phyloP scores from a whole-genome alignment of 2,329 filamentous ascomycete genomes.

The Ophiostoma ulmi region DNA sequence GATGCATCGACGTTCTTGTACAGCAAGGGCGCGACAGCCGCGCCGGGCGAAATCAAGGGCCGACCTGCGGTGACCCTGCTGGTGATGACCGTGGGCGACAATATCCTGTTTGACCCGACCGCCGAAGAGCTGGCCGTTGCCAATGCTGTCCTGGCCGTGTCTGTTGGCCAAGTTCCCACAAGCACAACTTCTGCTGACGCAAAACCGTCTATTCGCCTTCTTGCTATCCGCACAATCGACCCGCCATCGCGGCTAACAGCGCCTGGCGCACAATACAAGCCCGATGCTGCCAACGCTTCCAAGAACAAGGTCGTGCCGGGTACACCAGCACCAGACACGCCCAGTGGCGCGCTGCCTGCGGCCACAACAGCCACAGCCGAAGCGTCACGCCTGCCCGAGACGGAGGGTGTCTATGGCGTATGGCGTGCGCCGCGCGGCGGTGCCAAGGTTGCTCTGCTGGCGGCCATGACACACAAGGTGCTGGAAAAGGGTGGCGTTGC shows the following conservation, averaged over 20 bases:
- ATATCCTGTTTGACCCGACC: conserved; percentile 89
- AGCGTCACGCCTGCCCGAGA: conserved; percentile 39
- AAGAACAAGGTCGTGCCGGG: conserved; percentile 38
- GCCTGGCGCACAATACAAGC: conserved; percentile 61
- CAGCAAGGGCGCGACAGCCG: conserved; percentile 39
- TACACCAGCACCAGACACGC: not conserved
- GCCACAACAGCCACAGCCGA: conserved; percentile 41
- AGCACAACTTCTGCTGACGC: conserved; percentile 23
- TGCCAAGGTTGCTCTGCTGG: conserved; percentile 67
- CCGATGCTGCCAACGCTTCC: conserved; percentile 45
- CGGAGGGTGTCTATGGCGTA: conserved; percentile 62
- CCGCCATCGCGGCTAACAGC: conserved; percentile 68
- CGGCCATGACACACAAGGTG: conserved; percentile 69
- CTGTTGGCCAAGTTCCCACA: conserved; percentile 52
- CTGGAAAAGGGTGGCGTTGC: conserved; percentile 73
- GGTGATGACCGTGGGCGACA: conserved; percentile 77
- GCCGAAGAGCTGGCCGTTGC: conserved; percentile 91
- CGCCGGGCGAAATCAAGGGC: not conserved
- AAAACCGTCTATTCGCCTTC: conserved; percentile 49
- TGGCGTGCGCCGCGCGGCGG: conserved; percentile 85
- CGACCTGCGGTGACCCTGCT: conserved; percentile 85
- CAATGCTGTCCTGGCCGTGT: conserved; percentile 81
- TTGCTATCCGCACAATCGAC: conserved; percentile 68
- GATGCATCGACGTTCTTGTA: conserved; percentile 75
- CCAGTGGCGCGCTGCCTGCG: conserved; percentile 19